These are phyloP conservation scores for Microbotryum saponariae DNA, from an alignment of 1,284 basidiomycete species.

Conservation along the genomic window DNA sequence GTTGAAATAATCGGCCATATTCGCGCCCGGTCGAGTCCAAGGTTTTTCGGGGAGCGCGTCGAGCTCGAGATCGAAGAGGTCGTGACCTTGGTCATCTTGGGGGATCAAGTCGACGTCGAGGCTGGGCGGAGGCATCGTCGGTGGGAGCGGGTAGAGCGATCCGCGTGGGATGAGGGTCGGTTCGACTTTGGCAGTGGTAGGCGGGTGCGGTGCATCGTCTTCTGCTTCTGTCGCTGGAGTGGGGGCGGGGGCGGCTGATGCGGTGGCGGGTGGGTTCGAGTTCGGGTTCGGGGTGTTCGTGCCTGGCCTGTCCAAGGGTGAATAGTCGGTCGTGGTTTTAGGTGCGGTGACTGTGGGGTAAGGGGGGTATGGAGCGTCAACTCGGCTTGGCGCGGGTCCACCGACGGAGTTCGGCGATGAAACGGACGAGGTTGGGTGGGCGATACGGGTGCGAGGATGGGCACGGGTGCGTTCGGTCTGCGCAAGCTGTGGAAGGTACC, in stretches of 20 bases:
- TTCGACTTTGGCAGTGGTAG: constrained; percentile 9
- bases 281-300: background rate
- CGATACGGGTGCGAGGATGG: too few relatives aligned
- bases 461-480: background rate
- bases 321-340: constrained; percentile 22
- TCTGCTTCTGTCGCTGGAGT: background rate
- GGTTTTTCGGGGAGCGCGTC: constrained; percentile 67
- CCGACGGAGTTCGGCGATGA: too few relatives aligned
- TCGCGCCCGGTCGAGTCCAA: constrained; percentile 86
- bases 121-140: constrained; percentile 16
- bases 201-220: background rate
- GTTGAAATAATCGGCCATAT: constrained; percentile 97
- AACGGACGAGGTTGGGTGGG: too few relatives aligned
- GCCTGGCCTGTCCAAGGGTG: constrained; percentile 25
- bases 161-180: constrained; percentile 5
- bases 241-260: background rate
- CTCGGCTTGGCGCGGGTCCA: background rate
- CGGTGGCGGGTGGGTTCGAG: background rate
- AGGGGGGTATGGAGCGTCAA: background rate
- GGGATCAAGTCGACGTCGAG: constrained; percentile 32
- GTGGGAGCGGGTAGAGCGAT: background rate
- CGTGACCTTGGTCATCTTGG: constrained; percentile 28
- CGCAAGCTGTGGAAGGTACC: background rate
- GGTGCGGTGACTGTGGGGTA: constrained; percentile 13
- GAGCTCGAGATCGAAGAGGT: constrained; percentile 76